phyloP scores from a whole-genome alignment of 768 basidiomycete genomes.

The Mycena alexandri region DNA sequence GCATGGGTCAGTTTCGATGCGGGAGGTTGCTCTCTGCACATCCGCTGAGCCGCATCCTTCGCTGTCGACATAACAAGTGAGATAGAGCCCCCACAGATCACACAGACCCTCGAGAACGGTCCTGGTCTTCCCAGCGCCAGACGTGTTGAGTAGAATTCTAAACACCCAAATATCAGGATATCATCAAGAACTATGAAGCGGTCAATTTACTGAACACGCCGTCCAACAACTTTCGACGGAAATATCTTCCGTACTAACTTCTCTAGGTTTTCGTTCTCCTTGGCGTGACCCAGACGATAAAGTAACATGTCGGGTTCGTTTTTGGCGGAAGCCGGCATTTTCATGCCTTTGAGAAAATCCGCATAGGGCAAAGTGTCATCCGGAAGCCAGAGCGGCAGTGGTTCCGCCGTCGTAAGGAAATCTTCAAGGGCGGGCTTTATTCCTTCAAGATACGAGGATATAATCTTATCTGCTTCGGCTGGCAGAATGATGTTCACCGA shows the following conservation, averaged over 20 bases:
- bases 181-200: not conserved
- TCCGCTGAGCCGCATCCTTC: conserved; percentile 60
- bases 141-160: conserved; percentile 62
- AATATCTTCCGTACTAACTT: not conserved
- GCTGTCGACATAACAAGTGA: conserved; percentile 59
- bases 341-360: conserved; percentile 2
- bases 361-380: not conserved
- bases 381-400: conserved; percentile 2
- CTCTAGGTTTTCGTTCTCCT: not conserved
- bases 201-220: not conserved
- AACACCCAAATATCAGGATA: conserved; percentile 7
- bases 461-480: not conserved
- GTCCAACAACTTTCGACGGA: not conserved
- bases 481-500: not conserved
- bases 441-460: not conserved
- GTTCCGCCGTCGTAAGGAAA: not conserved
- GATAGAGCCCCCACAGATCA: conserved; percentile 61
- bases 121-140: conserved; percentile 61
- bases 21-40: conserved; percentile 55
- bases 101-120: conserved; percentile 60
- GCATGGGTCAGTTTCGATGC: conserved; percentile 50
- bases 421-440: not conserved
- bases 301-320: conserved; percentile 10
- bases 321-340: not conserved
- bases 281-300: conserved; percentile 5